These are phyloP conservation scores for Paragyromitra xinjiangensis DNA, from an alignment of 495 filamentous ascomycete species.

Conservation along the genomic window DNA sequence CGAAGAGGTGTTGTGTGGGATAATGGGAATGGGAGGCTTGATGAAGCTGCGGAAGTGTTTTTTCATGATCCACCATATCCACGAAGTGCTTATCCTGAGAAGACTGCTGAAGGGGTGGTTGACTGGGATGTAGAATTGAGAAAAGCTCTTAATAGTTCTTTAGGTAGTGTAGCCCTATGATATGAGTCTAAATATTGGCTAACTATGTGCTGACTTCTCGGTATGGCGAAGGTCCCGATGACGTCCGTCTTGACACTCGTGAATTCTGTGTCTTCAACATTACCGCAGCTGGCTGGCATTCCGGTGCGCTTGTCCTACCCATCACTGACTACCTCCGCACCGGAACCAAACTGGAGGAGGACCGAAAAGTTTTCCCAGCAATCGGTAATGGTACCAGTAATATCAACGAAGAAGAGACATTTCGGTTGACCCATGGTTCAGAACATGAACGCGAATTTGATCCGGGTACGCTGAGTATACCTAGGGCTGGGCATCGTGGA, in stretches of 20 bases:
- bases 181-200: conserved; percentile 1
- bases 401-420: background rate
- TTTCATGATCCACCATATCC: conserved; percentile 48
- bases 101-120: background rate
- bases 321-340: conserved; percentile 18
- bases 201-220: conserved; percentile 3
- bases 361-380: conserved; percentile 16
- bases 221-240: background rate
- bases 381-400: conserved; percentile 6
- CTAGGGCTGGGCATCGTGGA: conserved; percentile 36
- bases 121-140: conserved; percentile 27
- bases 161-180: background rate
- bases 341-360: conserved; percentile 4
- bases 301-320: conserved; percentile 51
- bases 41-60: conserved; percentile 48
- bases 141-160: background rate
- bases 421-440: background rate
- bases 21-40: conserved; percentile 25
- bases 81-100: conserved; percentile 23
- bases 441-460: conserved; percentile 26
- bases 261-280: conserved; percentile 50
- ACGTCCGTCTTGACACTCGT: conserved; percentile 13
- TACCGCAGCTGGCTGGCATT: conserved; percentile 56
- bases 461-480: conserved; percentile 7
- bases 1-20: conserved; percentile 35